Percentiles rank a stretch among this genome's conserved stretches.
phyloP scores from a whole-genome alignment of 371 early-diverging fungal species.

The Mortierella sp. region DNA sequence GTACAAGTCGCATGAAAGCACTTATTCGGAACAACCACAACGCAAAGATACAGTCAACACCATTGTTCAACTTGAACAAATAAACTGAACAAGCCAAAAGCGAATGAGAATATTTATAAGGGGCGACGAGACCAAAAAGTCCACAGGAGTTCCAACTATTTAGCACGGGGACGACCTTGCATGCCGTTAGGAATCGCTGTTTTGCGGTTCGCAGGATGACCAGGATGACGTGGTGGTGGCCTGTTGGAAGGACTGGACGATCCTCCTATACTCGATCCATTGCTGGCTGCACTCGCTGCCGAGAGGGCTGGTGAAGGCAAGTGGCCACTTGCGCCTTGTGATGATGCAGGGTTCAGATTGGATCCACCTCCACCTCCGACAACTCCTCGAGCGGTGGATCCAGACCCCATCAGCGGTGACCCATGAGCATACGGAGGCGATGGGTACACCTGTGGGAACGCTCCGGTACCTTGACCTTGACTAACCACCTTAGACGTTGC shows the following conservation, averaged over 20 bases:
- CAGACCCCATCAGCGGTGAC: not conserved
- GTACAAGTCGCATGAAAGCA: not conserved
- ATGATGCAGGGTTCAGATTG: not conserved
- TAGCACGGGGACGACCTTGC: not conserved
- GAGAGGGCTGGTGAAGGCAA: not conserved
- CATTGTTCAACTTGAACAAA: not conserved
- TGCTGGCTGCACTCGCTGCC: not conserved
- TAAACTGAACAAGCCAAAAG: not conserved
- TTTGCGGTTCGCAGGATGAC: slow-evolving; percentile 28
- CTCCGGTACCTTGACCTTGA: not conserved
- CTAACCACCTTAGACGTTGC: no score
- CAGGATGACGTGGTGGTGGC: slow-evolving; percentile 14
- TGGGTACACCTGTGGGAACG: not conserved
- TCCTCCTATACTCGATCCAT: not conserved
- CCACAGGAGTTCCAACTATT: not conserved
- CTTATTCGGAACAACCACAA: not conserved
- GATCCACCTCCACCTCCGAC: not conserved
- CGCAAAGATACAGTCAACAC: not conserved
- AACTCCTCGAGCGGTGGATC: no score
- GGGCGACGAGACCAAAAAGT: not conserved
- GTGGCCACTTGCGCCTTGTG: not conserved
- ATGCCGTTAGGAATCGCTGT: slow-evolving; percentile 13
- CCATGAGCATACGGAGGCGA: not conserved
- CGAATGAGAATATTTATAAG: not conserved
- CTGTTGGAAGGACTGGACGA: slow-evolving; percentile 10